phyloP scores from a whole-genome alignment of 164 flowering plant species.

The Sextonia rubra region DNA sequence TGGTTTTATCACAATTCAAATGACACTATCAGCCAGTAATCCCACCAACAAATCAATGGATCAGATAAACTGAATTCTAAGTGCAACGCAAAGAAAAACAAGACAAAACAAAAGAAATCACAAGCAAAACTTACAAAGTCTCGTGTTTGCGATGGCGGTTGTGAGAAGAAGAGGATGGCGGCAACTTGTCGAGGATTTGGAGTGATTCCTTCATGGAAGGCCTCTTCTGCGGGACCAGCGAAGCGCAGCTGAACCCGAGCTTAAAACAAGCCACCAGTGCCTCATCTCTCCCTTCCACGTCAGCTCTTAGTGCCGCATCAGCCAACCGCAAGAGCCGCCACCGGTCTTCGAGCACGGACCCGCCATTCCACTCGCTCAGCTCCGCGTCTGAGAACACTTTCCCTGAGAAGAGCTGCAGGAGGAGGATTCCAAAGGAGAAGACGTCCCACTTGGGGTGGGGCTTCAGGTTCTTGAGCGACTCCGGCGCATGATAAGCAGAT shows the following conservation, averaged over 20 bases:
- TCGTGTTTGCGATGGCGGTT: not conserved
- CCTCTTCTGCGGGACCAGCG: constrained; percentile 62
- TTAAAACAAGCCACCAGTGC: constrained; percentile 53
- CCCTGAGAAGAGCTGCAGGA: constrained; percentile 79
- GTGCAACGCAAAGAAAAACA: no score
- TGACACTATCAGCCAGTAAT: no score
- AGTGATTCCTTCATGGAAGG: constrained; percentile 84
- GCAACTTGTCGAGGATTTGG: constrained; percentile 66
- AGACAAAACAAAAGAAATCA: no score
- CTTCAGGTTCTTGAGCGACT: constrained; percentile 73
- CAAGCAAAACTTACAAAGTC: no score
- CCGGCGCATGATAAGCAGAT: constrained; percentile 84
- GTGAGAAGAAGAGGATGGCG: constrained; percentile 16
- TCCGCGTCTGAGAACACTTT: constrained; percentile 49
- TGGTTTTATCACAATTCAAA: no score
- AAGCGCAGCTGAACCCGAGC: constrained; percentile 62
- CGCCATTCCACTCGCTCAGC: constrained; percentile 39
- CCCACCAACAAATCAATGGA: no score
- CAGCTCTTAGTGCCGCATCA: constrained; percentile 67
- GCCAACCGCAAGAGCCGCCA: constrained; percentile 57
- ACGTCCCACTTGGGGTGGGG: constrained; percentile 89
- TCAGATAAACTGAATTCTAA: no score
- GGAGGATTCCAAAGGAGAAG: constrained; percentile 71
- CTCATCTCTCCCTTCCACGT: constrained; percentile 83
- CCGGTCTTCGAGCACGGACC: constrained; percentile 49